Percentiles rank a stretch among this genome's conserved stretches.
These are phyloP conservation scores for Malus hybrid DNA, from an alignment of 331 rosid genomes.

Conservation along the genomic window DNA sequence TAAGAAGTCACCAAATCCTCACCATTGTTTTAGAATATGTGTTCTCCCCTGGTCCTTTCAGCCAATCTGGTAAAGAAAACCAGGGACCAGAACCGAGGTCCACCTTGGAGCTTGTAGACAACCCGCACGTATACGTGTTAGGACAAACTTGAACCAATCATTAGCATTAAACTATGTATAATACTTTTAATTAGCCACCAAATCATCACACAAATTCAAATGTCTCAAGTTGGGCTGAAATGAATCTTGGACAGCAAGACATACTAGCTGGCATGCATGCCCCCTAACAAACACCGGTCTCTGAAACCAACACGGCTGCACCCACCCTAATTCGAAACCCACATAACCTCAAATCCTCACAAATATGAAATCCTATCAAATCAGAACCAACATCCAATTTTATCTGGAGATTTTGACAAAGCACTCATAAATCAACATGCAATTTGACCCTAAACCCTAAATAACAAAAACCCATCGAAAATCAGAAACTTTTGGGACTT, in stretches of 20 bases:
- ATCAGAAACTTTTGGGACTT: no score
- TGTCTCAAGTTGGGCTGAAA: conserved; percentile 36
- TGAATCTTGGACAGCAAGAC: conserved; percentile 34
- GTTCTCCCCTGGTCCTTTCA: background rate
- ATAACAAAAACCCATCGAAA: no score
- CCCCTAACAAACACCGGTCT: conserved; percentile 25
- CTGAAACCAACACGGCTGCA: background rate
- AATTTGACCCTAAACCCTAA: no score
- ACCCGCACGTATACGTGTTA: conserved; percentile 40
- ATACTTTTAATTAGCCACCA: background rate
- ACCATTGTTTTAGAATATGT: background rate
- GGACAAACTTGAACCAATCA: conserved; percentile 10
- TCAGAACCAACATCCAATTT: no score
- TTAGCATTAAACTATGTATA: conserved; percentile 7
- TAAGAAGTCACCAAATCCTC: background rate
- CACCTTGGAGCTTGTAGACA: conserved; percentile 14
- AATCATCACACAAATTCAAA: conserved; percentile 11
- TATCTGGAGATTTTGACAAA: no score
- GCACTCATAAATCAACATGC: no score
- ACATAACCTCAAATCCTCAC: no score
- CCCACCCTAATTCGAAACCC: no score
- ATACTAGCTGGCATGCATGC: conserved; percentile 38
- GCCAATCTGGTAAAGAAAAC: conserved; percentile 9
- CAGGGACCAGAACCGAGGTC: conserved; percentile 21
- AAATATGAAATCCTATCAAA: no score